A percentile compares a stretch with the other conserved stretches of the same genome.
Conservation (phyloP, 495 filamentous ascomycete species). For the Ramalina peruviana region DNA sequence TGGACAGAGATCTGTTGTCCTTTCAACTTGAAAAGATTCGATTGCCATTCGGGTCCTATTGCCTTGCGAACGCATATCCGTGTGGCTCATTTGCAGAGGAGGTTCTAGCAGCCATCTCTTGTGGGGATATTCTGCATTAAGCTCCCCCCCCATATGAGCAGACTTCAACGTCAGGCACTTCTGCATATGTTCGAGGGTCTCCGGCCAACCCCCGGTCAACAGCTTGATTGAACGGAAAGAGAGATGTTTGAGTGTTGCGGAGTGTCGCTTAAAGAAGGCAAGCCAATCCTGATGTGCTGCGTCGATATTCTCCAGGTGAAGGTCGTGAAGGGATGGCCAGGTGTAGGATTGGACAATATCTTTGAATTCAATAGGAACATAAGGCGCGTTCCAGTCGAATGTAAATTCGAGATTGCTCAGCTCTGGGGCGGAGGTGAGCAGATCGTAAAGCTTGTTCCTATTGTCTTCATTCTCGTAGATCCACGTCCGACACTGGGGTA, state of each 20-base stretch:
- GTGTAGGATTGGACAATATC: background rate
- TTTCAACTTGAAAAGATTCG: too few relatives aligned
- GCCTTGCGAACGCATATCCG: too few relatives aligned
- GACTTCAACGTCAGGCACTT: background rate
- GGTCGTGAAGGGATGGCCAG: background rate
- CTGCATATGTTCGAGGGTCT: conserved; percentile 3
- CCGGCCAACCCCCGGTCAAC: background rate
- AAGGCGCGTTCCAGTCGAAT: background rate
- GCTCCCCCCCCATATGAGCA: background rate
- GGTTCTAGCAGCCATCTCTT: too few relatives aligned
- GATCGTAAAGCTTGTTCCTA: background rate
- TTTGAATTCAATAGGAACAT: background rate
- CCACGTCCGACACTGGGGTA: background rate
- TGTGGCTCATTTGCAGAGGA: too few relatives aligned
- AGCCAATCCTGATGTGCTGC: background rate
- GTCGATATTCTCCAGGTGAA: background rate
- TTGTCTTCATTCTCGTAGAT: background rate
- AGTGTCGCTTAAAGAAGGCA: conserved; percentile 2
- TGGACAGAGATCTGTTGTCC: too few relatives aligned
- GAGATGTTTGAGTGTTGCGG: background rate
- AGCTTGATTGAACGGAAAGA: background rate
- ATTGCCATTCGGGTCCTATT: too few relatives aligned
- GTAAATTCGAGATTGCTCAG: background rate
- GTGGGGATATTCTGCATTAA: too few relatives aligned
- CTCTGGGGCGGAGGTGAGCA: background rate